Evolutionary conservation across 371 early-diverging fungal species (phyloP), one percentile per base, ranked within the genome.

Genomic region (Batkoa obscura): DNA sequence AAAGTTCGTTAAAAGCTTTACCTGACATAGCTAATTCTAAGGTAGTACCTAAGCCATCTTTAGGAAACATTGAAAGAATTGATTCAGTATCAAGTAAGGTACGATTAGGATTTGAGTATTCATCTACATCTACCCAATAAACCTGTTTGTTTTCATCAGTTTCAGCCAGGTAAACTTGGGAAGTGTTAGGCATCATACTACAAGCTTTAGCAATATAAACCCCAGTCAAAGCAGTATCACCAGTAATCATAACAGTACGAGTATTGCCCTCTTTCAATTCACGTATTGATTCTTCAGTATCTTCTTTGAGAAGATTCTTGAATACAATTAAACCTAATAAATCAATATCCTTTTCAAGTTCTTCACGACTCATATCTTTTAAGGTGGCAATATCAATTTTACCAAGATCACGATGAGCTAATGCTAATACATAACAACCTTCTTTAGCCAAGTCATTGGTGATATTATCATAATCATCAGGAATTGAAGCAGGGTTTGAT

Each of bases 241-340:
- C 96, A 10, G 96, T 94, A 60, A 90, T 86, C 88, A 96, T 96
- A 33, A 88, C 75, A 8, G 75, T 78, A 33, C 88, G 76, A 32
- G 84, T 79, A 32, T 73, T 77, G 23, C 88, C 91, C 0, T 62
- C 66, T 57, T 82, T 81, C 43, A 96, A 75, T 59, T 81, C 78
- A n/a, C 67, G 65, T 56, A 96, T 79, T 0, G 86, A 87, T 3
- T 68, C 72, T 10, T 64, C 60, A 4, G 90, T 84, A 58, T 87
- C 88, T 3, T 60, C 67, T 68, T 96, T 96, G 12, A 92, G 68
- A 61, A 79, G 80, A 64, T 94, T 93, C 58, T 84, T 80, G 67
- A 96, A 91, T 35, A 93, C 66, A 17, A 92, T 61, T 47, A 93
- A 70, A 6, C 88, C 86, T n/a, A 76, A 61, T 48, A 93, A 75